phyloP scores from a whole-genome alignment of 2,329 filamentous ascomycete species.

The Aureobasidium subglaciale region DNA sequence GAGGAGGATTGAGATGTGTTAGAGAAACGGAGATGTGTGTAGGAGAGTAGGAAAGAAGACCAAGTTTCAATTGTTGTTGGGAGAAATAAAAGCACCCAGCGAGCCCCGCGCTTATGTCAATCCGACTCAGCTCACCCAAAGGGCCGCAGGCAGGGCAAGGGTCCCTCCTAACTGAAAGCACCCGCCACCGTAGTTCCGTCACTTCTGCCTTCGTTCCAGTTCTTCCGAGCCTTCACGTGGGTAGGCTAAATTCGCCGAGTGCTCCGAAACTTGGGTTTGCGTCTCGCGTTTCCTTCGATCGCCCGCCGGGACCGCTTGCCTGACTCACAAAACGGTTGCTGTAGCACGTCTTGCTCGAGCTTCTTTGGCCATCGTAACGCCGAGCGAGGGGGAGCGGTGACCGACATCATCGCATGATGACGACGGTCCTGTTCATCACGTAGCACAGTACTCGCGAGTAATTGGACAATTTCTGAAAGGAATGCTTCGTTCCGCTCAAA shows the following conservation, averaged over 20 bases:
- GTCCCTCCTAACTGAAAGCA: background rate
- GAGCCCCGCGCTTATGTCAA: slow-evolving; percentile 12
- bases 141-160: background rate
- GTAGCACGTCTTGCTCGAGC: slow-evolving; percentile 2
- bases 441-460: background rate
- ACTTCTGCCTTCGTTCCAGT: background rate
- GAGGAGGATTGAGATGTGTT: background rate
- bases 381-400: slow-evolving; percentile 6
- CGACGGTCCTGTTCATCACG: background rate
- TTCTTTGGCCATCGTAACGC: background rate
- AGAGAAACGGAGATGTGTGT: background rate
- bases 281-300: slow-evolving; percentile 7
- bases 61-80: slow-evolving; percentile 12
- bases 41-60: slow-evolving; percentile 2
- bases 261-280: slow-evolving; percentile 6
- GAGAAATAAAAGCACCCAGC: slow-evolving; percentile 13
- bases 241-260: slow-evolving; percentile 10
- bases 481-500: background rate
- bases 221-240: slow-evolving; percentile 13
- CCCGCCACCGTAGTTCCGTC: slow-evolving; percentile 6
- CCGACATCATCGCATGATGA: slow-evolving; percentile 13
- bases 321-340: slow-evolving; percentile 10
- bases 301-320: slow-evolving; percentile 8
- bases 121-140: slow-evolving; percentile 6
- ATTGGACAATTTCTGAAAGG: background rate